Conservation (phyloP, 495 filamentous ascomycete genomes). For the Hyphodiscus hymeniophilus region DNA sequence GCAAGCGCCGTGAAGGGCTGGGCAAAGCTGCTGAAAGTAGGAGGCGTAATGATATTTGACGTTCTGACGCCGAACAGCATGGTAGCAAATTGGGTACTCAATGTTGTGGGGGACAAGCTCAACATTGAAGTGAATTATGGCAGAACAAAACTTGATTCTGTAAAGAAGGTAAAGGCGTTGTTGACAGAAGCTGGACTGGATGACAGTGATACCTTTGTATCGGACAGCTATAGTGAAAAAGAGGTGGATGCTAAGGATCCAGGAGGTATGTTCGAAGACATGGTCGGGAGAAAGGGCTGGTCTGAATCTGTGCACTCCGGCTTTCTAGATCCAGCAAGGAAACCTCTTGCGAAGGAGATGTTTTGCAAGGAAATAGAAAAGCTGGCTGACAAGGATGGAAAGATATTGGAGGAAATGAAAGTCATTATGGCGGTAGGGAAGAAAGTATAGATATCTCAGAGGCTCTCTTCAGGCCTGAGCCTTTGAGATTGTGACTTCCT, state of each 20-base stretch:
- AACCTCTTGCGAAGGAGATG: conserved; percentile 1
- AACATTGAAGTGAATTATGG: conserved; percentile 13
- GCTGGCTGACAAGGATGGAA: conserved; percentile 3
- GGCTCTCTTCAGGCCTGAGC: background rate
- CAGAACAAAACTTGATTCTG: conserved; percentile 2
- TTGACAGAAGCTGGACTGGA: conserved; percentile 9
- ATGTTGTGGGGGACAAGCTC: conserved; percentile 17
- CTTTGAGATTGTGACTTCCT: too few relatives aligned
- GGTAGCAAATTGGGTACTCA: conserved; percentile 11
- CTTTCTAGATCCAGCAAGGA: background rate
- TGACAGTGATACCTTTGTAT: conserved; percentile 1
- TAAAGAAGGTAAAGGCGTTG: background rate
- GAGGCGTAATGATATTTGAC: conserved; percentile 27
- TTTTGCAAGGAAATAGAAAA: conserved; percentile 3
- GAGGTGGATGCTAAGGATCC: background rate
- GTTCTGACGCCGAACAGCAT: conserved; percentile 19
- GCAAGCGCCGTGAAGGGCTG: conserved; percentile 25
- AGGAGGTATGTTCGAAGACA: conserved; percentile 3
- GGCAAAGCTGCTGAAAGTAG: conserved; percentile 27
- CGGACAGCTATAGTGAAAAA: conserved; percentile 4
- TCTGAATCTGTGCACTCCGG: conserved; percentile 2
- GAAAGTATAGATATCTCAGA: background rate
- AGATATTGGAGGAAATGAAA: conserved; percentile 1
- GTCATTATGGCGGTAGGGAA: conserved; percentile 12
- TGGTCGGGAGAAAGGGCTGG: background rate